phyloP scores from a whole-genome alignment of 768 basidiomycete species.

The Phanerochaete carnosa region DNA sequence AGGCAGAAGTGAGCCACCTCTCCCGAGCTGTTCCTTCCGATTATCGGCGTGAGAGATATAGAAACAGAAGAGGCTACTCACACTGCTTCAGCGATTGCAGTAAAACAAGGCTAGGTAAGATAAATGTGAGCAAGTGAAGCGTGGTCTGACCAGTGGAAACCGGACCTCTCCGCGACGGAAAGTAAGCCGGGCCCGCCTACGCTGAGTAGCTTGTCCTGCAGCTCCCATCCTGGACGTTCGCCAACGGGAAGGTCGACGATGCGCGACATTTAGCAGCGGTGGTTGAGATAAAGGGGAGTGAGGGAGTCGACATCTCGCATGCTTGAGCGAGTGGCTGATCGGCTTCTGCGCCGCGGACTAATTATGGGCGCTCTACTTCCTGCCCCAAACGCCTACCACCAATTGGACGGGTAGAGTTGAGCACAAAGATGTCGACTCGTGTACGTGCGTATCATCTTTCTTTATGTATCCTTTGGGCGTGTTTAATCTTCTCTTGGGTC shows the following conservation, averaged over 20 bases:
- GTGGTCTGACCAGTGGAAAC: background rate
- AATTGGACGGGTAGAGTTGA: background rate
- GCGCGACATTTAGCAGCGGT: conserved; percentile 1
- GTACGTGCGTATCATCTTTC: conserved; percentile 52
- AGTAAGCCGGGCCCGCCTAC: conserved; percentile 31
- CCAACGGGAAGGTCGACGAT: conserved; percentile 51
- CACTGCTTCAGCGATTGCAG: conserved; percentile 72
- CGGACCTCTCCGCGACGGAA: conserved; percentile 58
- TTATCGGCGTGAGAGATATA: conserved; percentile 12
- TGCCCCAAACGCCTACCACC: background rate
- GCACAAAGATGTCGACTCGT: conserved; percentile 38
- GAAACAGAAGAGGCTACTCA: conserved; percentile 20
- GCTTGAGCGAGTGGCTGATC: background rate
- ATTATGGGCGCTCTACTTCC: background rate
- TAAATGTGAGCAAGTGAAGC: background rate
- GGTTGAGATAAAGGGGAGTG: background rate
- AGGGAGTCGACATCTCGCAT: background rate
- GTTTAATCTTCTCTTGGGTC: background rate
- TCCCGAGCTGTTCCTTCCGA: conserved; percentile 53
- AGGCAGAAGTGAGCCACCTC: conserved; percentile 60
- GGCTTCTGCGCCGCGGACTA: background rate
- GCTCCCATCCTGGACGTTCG: conserved; percentile 58
- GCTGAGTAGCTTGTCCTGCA: conserved; percentile 30
- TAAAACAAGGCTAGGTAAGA: conserved; percentile 52
- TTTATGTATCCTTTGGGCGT: background rate